Base-by-base conservation (phyloP, 768 basidiomycete species). In the Neoboletus brunneissimus region DNA sequence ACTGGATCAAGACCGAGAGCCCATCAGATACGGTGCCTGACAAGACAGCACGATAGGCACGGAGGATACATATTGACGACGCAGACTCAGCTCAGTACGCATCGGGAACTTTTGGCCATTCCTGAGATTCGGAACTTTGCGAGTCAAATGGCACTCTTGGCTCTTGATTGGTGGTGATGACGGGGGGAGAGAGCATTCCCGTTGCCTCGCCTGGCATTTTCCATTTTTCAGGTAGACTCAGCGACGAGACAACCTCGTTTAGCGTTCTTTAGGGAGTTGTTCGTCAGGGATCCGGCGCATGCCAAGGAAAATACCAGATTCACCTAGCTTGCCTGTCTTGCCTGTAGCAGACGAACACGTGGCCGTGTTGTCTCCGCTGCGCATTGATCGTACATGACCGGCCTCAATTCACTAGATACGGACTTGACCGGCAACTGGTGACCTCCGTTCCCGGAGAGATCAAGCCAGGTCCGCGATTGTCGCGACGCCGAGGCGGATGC, bases 1-100 rank as follows among this genome's bases (percentile, higher is more conserved):
- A 11, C 20, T 22, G 11, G 2, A 51, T 51, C 27, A 8, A 31
- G 29, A 29, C n/a, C 38, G 22, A n/a, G 20, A 12, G 2, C 31
- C 32, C 32, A 52, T 48, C 58, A 48, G 23, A 52, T n/a, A n/a
- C 18, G 12, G 58, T 59, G 29, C 58, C 58, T 53, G 43, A 38
- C 42, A 35, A 13, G 5, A 32, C 29, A 32, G 27, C 10, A 37
- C 29, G 50, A 42, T 29, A 48, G 40, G 50, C 13, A 59, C 56
- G 32, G 27, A 42, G 7, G 34, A 13, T 25, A 10, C 43, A 27
- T 44, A 23, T 42, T 31, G 31, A 38, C 4, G 20, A 38, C 10
- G 22, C 34, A 8, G 43, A 22, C 31, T 23, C 22, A 23, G 23
- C 12, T 20, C 38, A 22, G 35, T 16, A 16, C 31, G 9, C 29